Base-by-base conservation (phyloP, 2,329 filamentous ascomycete genomes). In the Bertia moriformis region DNA sequence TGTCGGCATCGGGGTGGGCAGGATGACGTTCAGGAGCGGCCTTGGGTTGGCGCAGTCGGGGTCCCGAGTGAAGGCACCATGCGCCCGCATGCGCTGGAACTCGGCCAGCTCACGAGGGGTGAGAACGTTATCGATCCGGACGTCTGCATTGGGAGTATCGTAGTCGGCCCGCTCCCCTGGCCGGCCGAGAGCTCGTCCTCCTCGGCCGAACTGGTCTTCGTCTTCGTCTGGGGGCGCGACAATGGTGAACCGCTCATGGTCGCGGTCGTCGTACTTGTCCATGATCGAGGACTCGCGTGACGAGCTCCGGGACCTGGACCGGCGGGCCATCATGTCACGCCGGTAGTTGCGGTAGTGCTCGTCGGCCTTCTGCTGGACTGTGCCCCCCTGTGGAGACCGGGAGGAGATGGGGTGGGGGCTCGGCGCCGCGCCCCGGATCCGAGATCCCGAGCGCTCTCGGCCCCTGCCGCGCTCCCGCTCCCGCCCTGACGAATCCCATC, bases 71-170 rank as follows among this genome's bases (percentile, higher is more conserved):
- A 67, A 68, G 14, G 54, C 38, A n/a, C n/a, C n/a, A n/a, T n/a
- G n/a, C 3, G 58, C 52, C 3, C 44, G 19, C 14, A 37, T 44
- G 39, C 14, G 53, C 47, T 7, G 52, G 47, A 58, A 65, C 38
- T 41, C 52, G 36, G 41, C 44, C 27, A 73, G 53, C 19, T 78
- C 68, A 30, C 53, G 52, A 4, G 75, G 75, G 39, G 65, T 60
- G 43, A 78, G 63, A 43, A 69, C 56, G 46, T 76, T 68, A 49
- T 79, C 74, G 42, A 78, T 69, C 39, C 59, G 62, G 39, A 79
- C 73, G 51, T 80, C 75, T n/a, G 75, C 75, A 48, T 80, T 63
- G 2, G 75, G 75, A 4, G 56, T 68, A 44, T 69, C 70, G 41
- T 70, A 80, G 53, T 67, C 67, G 41, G 50, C 22, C 22, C 22